These are phyloP conservation scores for Penicillium cinerascens DNA, from an alignment of 495 filamentous ascomycete genomes.

Conservation along the genomic window DNA sequence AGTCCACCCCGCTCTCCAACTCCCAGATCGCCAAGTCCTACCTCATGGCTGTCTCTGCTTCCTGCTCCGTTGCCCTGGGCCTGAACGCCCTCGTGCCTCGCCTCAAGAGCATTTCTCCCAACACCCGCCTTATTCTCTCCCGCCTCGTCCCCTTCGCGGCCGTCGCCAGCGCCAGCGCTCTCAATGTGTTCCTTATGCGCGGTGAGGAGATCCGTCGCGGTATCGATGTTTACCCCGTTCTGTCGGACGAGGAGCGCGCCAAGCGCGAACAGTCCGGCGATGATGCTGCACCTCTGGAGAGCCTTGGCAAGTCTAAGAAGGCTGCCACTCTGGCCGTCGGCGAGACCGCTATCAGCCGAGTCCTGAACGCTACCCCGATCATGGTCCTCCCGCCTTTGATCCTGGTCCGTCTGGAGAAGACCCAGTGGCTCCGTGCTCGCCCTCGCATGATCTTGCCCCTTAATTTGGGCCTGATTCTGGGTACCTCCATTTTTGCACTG, in stretches of 20 bases:
- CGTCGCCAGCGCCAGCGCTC: constrained; percentile 80
- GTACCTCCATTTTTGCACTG: constrained; percentile 77
- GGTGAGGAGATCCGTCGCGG: constrained; percentile 89
- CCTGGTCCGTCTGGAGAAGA: constrained; percentile 76
- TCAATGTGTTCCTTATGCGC: constrained; percentile 98
- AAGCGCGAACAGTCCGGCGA: constrained; percentile 55
- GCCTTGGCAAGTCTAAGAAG: constrained; percentile 78
- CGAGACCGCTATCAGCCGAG: constrained; percentile 84
- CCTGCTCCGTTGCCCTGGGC: constrained; percentile 89
- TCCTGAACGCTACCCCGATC: constrained; percentile 91
- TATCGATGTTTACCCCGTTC: constrained; percentile 88
- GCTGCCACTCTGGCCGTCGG: constrained; percentile 85
- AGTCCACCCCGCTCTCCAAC: constrained; percentile 79
- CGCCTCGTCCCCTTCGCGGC: constrained; percentile 93
- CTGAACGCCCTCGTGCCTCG: constrained; percentile 84
- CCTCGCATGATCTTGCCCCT: constrained; percentile 71
- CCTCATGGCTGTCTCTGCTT: constrained; percentile 84
- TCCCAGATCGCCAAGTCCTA: constrained; percentile 84
- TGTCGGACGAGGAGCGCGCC: constrained; percentile 36
- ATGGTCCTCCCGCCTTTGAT: constrained; percentile 91
- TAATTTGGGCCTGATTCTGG: constrained; percentile 78
- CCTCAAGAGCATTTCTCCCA: constrained; percentile 70
- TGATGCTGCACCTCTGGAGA: constrained; percentile 48
- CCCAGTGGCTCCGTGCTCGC: constrained; percentile 66
- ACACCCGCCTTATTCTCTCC: constrained; percentile 66